Percentiles rank a stretch among this genome's conserved stretches.
These are phyloP conservation scores for Bimuria novae-zelandiae DNA, from an alignment of 2,329 filamentous ascomycete genomes.

Conservation along the genomic window DNA sequence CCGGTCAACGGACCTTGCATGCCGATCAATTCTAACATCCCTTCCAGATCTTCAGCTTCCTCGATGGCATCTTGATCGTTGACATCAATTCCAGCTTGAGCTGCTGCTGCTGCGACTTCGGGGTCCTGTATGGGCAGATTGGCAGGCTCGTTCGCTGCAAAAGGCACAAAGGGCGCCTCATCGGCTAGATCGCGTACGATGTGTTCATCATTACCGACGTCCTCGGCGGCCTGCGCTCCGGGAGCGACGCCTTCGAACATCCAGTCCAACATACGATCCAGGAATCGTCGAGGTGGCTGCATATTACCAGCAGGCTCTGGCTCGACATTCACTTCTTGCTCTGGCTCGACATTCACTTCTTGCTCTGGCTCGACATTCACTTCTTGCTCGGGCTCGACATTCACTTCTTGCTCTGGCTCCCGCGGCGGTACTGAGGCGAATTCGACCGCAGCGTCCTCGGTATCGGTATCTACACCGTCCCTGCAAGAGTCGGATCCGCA, in stretches of 20 bases:
- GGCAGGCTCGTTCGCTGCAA: constrained; percentile 48
- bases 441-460: constrained; percentile 10
- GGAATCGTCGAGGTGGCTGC: constrained; percentile 18
- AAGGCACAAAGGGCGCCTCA: constrained; percentile 65
- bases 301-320: constrained; percentile 10
- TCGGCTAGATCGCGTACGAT: constrained; percentile 62
- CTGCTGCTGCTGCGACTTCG: constrained; percentile 67
- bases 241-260: constrained; percentile 54
- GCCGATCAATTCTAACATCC: constrained; percentile 92
- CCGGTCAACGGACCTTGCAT: constrained; percentile 92
- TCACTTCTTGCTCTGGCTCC: constrained; percentile 13
- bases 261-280: constrained; percentile 50
- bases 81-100: constrained; percentile 69
- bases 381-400: neutral
- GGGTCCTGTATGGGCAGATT: constrained; percentile 51
- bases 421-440: neutral
- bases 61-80: constrained; percentile 74
- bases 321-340: too few relatives aligned
- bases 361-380: constrained; percentile 4
- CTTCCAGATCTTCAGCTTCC: constrained; percentile 90
- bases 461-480: constrained; percentile 6
- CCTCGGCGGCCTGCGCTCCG: constrained; percentile 29
- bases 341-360: constrained; percentile 8
- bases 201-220: constrained; percentile 59
- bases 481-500: constrained; percentile 15